These are phyloP conservation scores for Castanea crenata DNA, from an alignment of 306 rosid species.

Conservation along the genomic window DNA sequence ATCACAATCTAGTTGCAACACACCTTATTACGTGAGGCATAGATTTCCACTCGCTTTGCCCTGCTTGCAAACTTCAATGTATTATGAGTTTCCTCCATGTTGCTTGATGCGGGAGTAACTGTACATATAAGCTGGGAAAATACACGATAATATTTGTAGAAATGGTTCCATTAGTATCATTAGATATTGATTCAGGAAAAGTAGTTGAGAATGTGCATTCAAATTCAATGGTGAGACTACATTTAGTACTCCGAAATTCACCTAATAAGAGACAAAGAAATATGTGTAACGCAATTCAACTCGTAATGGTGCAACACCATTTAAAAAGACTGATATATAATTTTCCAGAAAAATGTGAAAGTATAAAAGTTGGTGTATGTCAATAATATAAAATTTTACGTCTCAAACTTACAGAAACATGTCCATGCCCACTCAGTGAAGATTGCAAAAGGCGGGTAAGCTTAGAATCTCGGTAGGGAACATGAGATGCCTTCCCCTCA, in stretches of 20 bases:
- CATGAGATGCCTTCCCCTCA: slow-evolving; percentile 99
- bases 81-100: slow-evolving; percentile 99
- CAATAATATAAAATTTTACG: slow-evolving; percentile 17
- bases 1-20: slow-evolving; percentile 14
- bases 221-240: neutral
- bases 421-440: slow-evolving; percentile 93
- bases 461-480: slow-evolving; percentile 98
- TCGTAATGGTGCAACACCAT: neutral
- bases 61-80: slow-evolving; percentile 99
- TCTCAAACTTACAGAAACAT: slow-evolving; percentile 84
- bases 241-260: neutral
- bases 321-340: neutral
- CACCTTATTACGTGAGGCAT: slow-evolving; percentile 96
- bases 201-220: neutral
- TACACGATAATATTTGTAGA: slow-evolving; percentile 21
- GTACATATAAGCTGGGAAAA: slow-evolving; percentile 94
- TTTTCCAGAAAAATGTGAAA: neutral
- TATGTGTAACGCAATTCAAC: neutral
- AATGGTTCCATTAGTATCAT: slow-evolving; percentile 5
- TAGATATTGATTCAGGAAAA: slow-evolving; percentile 6
- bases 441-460: slow-evolving; percentile 98
- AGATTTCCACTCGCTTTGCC: slow-evolving; percentile 97
- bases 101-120: slow-evolving; percentile 97
- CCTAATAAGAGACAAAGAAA: neutral
- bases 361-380: neutral